Base-by-base conservation (phyloP, 495 filamentous ascomycete species). In the Aspergillus incahuasiensis region DNA sequence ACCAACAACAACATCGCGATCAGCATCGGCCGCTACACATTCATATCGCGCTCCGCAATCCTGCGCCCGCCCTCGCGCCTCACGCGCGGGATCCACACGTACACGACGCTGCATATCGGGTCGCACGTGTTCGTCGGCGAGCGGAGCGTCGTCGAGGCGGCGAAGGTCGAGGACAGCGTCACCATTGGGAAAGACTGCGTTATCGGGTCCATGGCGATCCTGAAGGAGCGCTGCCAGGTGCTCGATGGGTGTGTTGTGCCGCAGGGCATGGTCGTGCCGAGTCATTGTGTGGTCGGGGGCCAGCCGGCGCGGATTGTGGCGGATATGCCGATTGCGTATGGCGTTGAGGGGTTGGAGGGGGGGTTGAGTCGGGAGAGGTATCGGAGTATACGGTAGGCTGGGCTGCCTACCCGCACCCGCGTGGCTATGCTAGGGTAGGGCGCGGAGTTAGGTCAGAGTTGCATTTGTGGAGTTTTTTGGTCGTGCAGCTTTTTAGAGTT, bases 111-210 rank as follows among this genome's bases (percentile, higher is more conserved):
- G 56, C 90, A 92, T 67, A 88, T 98, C 52, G 91, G 91, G 32
- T 89, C 96, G 64, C 91, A 97, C 70, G 90, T 95, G 55, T 96
- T 90, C 66, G 79, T 98, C 39, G 90, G 90, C 24, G 80, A 85
- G 56, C 68, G 75, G 35, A 80, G 86, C 50, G 80, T 92, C 53
- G 72, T 94, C 39, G 88, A 92, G 70, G 90, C 90, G 9, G 89
- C 89, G 32, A 77, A 80, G 22, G 78, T 94, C 34, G 90, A 89
- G 8, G 86, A 77, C 47, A 89, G 96, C 73, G 92, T 96, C 6
- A 79, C 89, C 62, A 86, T 98, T 61, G 92, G 89, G 18, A 77
- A 77, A 18, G 80, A 82, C 39, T 84, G 81, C 30, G 86, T 88
- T 5, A 70, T 98, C 39, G 89, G 90, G 52, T 86, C 88, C 63